phyloP scores from a whole-genome alignment of 2,329 filamentous ascomycete genomes.

The Clarireedia paspali region DNA sequence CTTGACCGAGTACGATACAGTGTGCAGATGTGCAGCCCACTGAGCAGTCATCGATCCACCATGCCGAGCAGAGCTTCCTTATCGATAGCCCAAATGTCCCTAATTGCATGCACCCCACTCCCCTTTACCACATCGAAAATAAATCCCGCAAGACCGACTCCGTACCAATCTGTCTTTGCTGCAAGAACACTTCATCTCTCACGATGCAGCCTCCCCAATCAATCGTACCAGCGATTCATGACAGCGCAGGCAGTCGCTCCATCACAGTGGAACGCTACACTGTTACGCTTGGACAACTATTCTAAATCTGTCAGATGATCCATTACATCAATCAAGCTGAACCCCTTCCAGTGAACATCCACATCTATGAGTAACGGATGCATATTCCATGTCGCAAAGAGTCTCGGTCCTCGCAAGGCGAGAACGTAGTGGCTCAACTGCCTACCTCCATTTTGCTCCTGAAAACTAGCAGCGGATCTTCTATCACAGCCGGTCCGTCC shows the following conservation, averaged over 20 bases:
- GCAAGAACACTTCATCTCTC: not conserved
- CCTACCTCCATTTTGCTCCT: too few relatives aligned
- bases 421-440: not conserved
- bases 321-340: not conserved
- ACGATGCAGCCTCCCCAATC: not conserved
- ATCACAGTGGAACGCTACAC: not conserved
- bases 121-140: not conserved
- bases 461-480: too few relatives aligned
- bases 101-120: not conserved
- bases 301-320: not conserved
- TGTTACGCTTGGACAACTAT: not conserved
- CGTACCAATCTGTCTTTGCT: not conserved
- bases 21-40: too few relatives aligned
- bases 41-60: too few relatives aligned
- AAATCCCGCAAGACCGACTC: not conserved
- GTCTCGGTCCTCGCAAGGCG: not conserved
- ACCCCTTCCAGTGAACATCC: not conserved
- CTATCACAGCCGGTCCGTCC: too few relatives aligned
- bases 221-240: not conserved
- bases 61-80: not conserved
- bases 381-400: too few relatives aligned
- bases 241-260: not conserved
- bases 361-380: not conserved
- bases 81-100: not conserved
- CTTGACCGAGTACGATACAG: not conserved